phyloP scores from a whole-genome alignment of 441 rosid genomes.

The Populus hybrid region DNA sequence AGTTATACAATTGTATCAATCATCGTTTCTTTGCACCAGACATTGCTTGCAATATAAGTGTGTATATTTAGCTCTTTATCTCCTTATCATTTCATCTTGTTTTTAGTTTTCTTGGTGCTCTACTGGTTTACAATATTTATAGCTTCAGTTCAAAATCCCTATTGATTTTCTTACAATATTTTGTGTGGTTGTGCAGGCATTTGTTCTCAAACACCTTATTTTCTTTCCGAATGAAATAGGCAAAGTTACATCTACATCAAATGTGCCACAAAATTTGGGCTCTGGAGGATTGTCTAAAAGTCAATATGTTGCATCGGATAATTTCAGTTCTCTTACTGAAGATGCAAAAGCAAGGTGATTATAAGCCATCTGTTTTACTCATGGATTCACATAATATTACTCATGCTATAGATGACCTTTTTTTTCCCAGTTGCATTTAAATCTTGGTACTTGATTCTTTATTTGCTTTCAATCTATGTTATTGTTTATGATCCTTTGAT shows the following conservation, averaged over 20 bases:
- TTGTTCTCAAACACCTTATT: slow-evolving; percentile 84
- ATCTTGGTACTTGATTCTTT: background rate
- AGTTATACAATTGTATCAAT: background rate
- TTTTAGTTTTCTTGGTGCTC: background rate
- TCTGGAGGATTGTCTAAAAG: slow-evolving; percentile 40
- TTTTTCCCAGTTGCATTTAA: background rate
- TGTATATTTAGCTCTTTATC: background rate
- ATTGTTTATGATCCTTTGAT: background rate
- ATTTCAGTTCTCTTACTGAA: slow-evolving; percentile 56
- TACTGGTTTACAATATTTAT: background rate
- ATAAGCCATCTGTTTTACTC: background rate
- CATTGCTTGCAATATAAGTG: background rate
- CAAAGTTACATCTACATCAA: slow-evolving; percentile 37
- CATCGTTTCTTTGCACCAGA: no score
- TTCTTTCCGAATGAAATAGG: slow-evolving; percentile 68
- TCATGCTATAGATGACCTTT: background rate
- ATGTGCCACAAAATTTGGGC: slow-evolving; percentile 34
- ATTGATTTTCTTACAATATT: slow-evolving; percentile 20
- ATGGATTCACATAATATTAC: background rate
- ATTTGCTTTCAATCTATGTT: background rate
- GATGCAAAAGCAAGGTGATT: slow-evolving; percentile 74
- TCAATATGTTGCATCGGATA: slow-evolving; percentile 42
- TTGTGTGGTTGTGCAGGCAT: slow-evolving; percentile 66
- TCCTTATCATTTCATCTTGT: background rate
- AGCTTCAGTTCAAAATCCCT: background rate